Evolutionary conservation across 78 protist species (phyloP).

Genomic region (Speleostelium caveatum): DNA sequence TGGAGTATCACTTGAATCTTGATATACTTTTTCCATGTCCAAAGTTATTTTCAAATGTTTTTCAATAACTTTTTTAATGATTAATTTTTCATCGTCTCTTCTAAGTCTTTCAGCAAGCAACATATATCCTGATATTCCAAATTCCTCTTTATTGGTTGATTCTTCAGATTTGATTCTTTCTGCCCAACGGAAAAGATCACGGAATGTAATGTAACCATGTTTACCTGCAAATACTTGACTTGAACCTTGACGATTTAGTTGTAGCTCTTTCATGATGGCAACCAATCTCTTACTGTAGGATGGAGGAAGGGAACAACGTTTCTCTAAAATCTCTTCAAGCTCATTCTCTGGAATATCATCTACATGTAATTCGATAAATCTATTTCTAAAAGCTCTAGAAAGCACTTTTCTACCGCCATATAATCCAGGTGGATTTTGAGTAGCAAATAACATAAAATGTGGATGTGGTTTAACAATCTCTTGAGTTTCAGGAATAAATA

Average conservation of each 20-base stretch:
- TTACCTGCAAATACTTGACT: conserved; percentile 93
- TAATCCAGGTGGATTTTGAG: conserved; percentile 99
- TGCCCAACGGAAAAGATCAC: conserved; percentile 99
- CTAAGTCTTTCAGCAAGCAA: conserved; percentile 97
- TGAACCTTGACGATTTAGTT: conserved; percentile 59
- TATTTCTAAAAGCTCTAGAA: conserved; percentile 97
- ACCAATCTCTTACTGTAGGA: conserved; percentile 85
- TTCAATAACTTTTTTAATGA: conserved; percentile 83
- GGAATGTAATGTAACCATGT: conserved; percentile 97
- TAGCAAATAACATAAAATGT: conserved; percentile 98
- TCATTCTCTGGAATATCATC: conserved; percentile 96
- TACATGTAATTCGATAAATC: conserved; percentile 97
- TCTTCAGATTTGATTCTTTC: conserved; percentile 82
- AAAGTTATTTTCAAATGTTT: conserved; percentile 80
- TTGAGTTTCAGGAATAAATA: conserved; percentile 98
- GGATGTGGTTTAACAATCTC: conserved; percentile 97
- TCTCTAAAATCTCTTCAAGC: conserved; percentile 88
- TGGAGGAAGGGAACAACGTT: conserved; percentile 94
- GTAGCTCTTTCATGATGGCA: conserved; percentile 90
- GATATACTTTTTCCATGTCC: conserved; percentile 75
- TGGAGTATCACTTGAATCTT: neutral
- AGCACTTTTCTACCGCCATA: conserved; percentile 99
- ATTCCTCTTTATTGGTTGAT: conserved; percentile 80
- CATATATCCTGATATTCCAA: conserved; percentile 95
- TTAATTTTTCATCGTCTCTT: conserved; percentile 85